Evolutionary conservation across 176 grass and related monocot species (phyloP).

Genomic region (Tillandsia fasciculata): DNA sequence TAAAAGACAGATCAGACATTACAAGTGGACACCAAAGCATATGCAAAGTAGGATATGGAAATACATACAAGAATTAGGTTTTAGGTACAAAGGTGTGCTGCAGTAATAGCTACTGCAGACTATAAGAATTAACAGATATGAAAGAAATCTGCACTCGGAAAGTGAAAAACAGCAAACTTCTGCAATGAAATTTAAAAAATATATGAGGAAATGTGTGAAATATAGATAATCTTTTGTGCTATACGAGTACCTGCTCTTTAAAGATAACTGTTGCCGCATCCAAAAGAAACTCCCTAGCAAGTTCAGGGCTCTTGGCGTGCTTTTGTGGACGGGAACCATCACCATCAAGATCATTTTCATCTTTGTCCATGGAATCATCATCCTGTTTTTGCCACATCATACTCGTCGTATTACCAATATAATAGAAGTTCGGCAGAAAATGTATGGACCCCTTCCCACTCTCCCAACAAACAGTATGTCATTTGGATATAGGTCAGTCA

Average conservation of each 20-base stretch:
- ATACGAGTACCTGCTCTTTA: conserved; percentile 73
- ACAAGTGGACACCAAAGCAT: neutral
- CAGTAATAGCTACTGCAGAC: no score
- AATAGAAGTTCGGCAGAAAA: no score
- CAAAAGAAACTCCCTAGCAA: conserved; percentile 93
- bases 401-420: no score
- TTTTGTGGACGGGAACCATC: conserved; percentile 67
- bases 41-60: neutral
- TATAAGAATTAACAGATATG: no score
- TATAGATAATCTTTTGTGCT: neutral
- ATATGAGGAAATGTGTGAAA: neutral
- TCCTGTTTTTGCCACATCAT: conserved; percentile 36
- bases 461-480: neutral
- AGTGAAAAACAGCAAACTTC: no score
- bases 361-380: conserved; percentile 85
- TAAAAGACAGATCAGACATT: neutral
- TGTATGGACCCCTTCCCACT: no score
- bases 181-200: neutral
- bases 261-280: conserved; percentile 92
- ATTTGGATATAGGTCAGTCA: neutral
- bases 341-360: conserved; percentile 79
- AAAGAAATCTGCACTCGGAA: no score
- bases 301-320: conserved; percentile 95
- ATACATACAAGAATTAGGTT: no score
- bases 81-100: no score